These are phyloP conservation scores for Orbilia quercus DNA, from an alignment of 2,329 filamentous ascomycete species.

Conservation along the genomic window DNA sequence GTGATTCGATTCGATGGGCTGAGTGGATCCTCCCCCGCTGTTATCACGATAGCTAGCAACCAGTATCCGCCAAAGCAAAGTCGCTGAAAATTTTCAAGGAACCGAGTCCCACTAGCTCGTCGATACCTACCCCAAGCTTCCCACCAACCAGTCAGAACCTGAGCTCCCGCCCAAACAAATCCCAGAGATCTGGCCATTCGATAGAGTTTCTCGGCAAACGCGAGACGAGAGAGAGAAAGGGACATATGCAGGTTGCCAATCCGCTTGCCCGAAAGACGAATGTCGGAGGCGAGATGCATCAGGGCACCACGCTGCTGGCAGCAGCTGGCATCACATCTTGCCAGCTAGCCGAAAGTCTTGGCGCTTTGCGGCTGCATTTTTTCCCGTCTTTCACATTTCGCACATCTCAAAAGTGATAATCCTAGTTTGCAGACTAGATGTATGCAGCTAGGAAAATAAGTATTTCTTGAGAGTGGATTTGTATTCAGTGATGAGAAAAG, in stretches of 20 bases:
- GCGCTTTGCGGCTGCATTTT: neutral
- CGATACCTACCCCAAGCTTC: no score
- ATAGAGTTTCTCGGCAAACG: constrained; percentile 51
- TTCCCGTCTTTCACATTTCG: neutral
- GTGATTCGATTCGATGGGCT: no score
- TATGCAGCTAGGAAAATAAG: no score
- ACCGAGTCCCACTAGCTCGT: neutral
- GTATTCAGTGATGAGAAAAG: no score
- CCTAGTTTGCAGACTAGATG: no score
- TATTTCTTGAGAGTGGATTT: no score
- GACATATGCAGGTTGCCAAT: constrained; percentile 45
- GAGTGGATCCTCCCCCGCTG: constrained; percentile 9
- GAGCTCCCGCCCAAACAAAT: constrained; percentile 23
- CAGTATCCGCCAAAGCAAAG: no score
- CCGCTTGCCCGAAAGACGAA: constrained; percentile 54
- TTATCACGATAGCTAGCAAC: constrained; percentile 43
- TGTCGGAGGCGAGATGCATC: constrained; percentile 50
- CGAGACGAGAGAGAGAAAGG: constrained; percentile 36
- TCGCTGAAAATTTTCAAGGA: neutral
- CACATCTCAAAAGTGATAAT: no score
- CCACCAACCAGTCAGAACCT: constrained; percentile 20
- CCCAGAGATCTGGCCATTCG: constrained; percentile 52
- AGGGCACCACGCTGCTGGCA: constrained; percentile 29
- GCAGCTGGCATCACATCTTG: constrained; percentile 24
- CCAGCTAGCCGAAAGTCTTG: constrained; percentile 43